These are phyloP conservation scores for Chaetoceros muelleri DNA, from an alignment of 108 stramenopile species.

Conservation along the genomic window DNA sequence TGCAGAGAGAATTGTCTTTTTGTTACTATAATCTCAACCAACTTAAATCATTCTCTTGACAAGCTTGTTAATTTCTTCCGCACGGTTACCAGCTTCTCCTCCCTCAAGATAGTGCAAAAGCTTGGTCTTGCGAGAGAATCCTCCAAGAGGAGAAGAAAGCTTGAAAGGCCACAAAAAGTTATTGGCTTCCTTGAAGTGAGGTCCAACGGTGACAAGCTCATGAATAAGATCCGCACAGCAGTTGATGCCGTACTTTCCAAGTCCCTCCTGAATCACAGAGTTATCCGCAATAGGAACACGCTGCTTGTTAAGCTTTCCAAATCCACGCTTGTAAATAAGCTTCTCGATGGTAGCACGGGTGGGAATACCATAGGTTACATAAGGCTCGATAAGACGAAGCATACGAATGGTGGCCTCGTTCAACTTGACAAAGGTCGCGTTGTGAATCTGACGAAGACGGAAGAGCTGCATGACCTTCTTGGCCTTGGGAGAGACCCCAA, in stretches of 20 bases:
- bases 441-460: slow-evolving; percentile 99
- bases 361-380: slow-evolving; percentile 98
- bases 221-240: slow-evolving; percentile 93
- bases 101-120: slow-evolving; percentile 98
- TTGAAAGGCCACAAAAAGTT: slow-evolving; percentile 99
- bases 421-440: slow-evolving; percentile 96
- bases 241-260: slow-evolving; percentile 70
- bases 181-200: slow-evolving; percentile 97
- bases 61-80: slow-evolving; percentile 93
- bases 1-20: slow-evolving; percentile 6
- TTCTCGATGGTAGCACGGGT: slow-evolving; percentile 89
- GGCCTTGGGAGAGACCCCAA: background rate
- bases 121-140: slow-evolving; percentile 97
- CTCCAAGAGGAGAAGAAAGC: slow-evolving; percentile 94
- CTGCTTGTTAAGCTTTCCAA: slow-evolving; percentile 97
- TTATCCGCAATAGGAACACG: slow-evolving; percentile 95
- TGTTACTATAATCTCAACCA: background rate
- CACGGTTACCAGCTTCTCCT: slow-evolving; percentile 96
- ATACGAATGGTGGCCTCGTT: slow-evolving; percentile 99
- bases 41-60: slow-evolving; percentile 92
- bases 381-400: slow-evolving; percentile 98
- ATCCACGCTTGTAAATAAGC: slow-evolving; percentile 99
- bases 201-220: slow-evolving; percentile 96
- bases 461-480: slow-evolving; percentile 93
- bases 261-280: slow-evolving; percentile 84